Evolutionary conservation across 2,329 filamentous ascomycete species (phyloP), one percentile per base, ranked within the genome.

Genomic region (Karstenula rhodostoma): DNA sequence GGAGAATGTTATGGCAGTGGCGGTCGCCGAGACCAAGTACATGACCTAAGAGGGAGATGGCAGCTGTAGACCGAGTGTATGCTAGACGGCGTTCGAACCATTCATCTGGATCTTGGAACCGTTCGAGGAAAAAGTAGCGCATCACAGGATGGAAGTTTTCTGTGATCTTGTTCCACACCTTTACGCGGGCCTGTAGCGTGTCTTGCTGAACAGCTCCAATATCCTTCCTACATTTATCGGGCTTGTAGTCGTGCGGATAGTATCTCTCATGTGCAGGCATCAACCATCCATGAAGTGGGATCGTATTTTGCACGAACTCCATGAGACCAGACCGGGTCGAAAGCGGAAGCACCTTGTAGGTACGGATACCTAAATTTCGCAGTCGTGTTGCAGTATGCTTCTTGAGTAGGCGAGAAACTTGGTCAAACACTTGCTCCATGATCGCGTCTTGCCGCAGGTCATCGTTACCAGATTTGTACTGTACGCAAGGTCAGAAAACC

Each of bases 401-500:
- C 74, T 92, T 91, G 27, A 99, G 83, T 23, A 99, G 86, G 54
- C 92, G 91, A 59, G 93, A 98, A 23, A 97, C 95, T 78, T 96
- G 93, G 60, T 94, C 92, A 76, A 99, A 99, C 1, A 99, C 95
- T 79, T 99, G 95, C 78, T 99, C 96, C 96, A 99, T 99, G 82
- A 89, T 99, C 47, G 94, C 93, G 73, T 99, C 95, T 80, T 99
- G 95, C 9, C 96, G 91, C 13, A 99, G 85, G 74, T 99, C 94
- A 76, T 99, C 95, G 73, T 94, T 94, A 19, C 95, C 94, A 63
- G 93, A 93, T 83, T 99, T 99, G 74, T 97, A 89, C 83, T 88
- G n/a, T 15, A n/a, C 32, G 25, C 29, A 33, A n/a, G 22, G 25
- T 46, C 32, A 12, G 23, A 35, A 29, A 25, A 27, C 23, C 55